Conservation (phyloP, 345 rosid genomes). For the Brassica juncea region DNA sequence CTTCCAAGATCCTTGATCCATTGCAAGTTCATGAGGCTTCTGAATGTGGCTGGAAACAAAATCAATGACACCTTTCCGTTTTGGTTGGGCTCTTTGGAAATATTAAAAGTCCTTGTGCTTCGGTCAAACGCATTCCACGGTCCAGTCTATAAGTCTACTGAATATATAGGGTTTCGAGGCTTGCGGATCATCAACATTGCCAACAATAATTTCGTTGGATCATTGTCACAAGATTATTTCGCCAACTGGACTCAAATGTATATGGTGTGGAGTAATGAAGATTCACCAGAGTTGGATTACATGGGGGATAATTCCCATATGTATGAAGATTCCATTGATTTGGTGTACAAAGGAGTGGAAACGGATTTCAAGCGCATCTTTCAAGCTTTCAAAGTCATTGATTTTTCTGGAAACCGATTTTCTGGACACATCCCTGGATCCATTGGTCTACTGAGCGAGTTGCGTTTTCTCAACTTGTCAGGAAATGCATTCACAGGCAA, state of each 20-base stretch:
- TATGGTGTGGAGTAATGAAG: not conserved
- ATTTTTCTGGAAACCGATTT: not conserved
- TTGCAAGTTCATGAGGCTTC: conserved; percentile 38
- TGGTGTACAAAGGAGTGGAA: not conserved
- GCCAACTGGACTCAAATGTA: not conserved
- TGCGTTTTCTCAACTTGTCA: not conserved
- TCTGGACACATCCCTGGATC: not conserved
- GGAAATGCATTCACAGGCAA: not conserved
- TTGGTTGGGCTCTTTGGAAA: not conserved
- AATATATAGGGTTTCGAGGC: not conserved
- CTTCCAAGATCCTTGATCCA: conserved; percentile 18
- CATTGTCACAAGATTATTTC: not conserved
- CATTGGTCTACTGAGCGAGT: not conserved
- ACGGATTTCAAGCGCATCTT: not conserved
- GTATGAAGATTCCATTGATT: not conserved
- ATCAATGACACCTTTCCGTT: conserved; percentile 29
- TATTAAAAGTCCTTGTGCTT: conserved; percentile 40
- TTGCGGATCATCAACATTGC: not conserved
- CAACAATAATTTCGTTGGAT: not conserved
- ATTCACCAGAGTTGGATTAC: not conserved
- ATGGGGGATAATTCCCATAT: not conserved
- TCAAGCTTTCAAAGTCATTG: not conserved
- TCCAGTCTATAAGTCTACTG: not conserved
- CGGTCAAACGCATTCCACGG: conserved; percentile 46
- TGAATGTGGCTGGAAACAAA: conserved; percentile 44